A percentile compares a stretch with the other conserved stretches of the same genome.
These are phyloP conservation scores for Trypanosoma scelopori DNA, from an alignment of 208 protist species.

Conservation along the genomic window DNA sequence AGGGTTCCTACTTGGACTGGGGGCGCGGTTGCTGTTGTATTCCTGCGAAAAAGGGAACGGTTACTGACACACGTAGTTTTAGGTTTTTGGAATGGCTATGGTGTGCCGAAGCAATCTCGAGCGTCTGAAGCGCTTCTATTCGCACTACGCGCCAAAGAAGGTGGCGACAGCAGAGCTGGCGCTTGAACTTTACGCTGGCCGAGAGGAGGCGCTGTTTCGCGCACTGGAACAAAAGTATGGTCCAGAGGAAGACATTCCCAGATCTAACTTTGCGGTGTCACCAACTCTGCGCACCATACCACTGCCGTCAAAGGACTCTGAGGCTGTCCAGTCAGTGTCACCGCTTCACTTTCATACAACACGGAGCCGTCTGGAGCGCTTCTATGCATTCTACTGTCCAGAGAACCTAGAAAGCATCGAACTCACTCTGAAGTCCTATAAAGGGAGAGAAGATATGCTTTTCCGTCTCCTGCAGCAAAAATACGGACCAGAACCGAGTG, in stretches of 20 bases:
- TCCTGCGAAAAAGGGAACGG: no score
- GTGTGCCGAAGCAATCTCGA: neutral
- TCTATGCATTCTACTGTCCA: constrained; percentile 26
- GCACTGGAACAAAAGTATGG: constrained; percentile 26
- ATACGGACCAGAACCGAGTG: constrained; percentile 27
- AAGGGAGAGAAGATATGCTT: constrained; percentile 26
- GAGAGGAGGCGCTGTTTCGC: constrained; percentile 18
- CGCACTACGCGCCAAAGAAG: constrained; percentile 15
- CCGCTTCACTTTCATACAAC: constrained; percentile 14
- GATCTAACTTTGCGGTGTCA: neutral
- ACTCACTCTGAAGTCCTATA: constrained; percentile 21
- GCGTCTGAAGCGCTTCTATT: constrained; percentile 17
- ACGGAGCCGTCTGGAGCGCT: constrained; percentile 22
- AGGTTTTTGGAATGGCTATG: neutral
- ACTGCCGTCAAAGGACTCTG: no score
- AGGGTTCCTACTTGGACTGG: no score
- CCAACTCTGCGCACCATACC: neutral
- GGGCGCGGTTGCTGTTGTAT: no score
- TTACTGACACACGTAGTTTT: no score
- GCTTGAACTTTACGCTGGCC: constrained; percentile 9
- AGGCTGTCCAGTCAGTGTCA: neutral
- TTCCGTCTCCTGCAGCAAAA: constrained; percentile 24
- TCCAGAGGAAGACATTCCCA: constrained; percentile 9
- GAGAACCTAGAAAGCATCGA: constrained; percentile 18
- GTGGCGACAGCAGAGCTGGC: neutral